A percentile compares a stretch with the other conserved stretches of the same genome.
Conservation (phyloP, 2,329 filamentous ascomycete genomes). For the Onygena corvina region DNA sequence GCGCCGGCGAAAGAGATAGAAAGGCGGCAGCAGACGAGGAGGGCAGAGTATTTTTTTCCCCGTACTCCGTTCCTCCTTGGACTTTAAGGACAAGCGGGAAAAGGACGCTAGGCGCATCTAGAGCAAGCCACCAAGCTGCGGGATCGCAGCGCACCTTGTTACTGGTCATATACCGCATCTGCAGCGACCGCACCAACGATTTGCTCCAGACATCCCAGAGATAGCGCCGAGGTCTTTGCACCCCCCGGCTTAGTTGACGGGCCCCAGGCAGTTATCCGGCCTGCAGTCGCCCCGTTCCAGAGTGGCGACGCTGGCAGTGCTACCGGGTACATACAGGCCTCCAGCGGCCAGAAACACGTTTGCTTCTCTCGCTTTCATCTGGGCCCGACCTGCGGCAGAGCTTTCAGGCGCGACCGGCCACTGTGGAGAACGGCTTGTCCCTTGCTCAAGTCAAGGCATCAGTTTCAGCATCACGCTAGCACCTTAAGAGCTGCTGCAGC, state of each 20-base stretch:
- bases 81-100: not conserved
- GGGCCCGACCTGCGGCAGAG: too few species aligned
- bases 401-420: not conserved
- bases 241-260: slow-evolving; percentile 2
- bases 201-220: too few species aligned
- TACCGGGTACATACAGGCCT: not conserved
- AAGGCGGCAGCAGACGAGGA: too few species aligned
- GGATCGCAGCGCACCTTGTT: slow-evolving; percentile 3
- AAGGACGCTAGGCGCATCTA: slow-evolving; percentile 5
- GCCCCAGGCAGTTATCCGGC: slow-evolving; percentile 4
- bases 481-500: not conserved
- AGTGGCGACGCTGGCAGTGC: not conserved
- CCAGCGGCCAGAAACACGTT: slow-evolving; percentile 1
- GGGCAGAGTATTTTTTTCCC: not conserved
- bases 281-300: not conserved
- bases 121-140: slow-evolving; percentile 5
- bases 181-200: too few species aligned
- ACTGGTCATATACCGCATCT: slow-evolving; percentile 4
- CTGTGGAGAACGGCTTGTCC: not conserved
- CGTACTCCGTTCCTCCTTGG: slow-evolving; percentile 4
- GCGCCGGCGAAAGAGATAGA: not conserved
- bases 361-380: not conserved
- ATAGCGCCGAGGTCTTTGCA: too few species aligned
- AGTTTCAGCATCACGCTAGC: not conserved
- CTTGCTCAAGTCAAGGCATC: not conserved